Percentiles rank a stretch among this genome's conserved stretches.
Evolutionary conservation across 164 flowering plant species (phyloP).

Genomic region (Vitis amurensis): DNA sequence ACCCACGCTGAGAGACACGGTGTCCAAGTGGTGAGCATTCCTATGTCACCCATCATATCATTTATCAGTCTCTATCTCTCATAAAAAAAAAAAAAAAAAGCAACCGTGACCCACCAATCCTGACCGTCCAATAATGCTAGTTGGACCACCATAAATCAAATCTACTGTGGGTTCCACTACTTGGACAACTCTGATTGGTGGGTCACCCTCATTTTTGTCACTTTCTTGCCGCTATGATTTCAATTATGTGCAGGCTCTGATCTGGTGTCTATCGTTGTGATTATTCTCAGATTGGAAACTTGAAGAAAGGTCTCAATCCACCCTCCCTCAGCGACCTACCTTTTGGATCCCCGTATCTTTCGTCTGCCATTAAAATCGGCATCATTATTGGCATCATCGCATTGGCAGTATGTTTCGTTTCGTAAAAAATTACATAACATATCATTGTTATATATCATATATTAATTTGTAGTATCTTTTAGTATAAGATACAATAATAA

Average conservation of each 20-base stretch:
- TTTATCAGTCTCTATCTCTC: not conserved
- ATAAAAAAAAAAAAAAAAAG: not conserved
- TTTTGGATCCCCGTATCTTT: constrained; percentile 44
- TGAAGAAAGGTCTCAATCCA: constrained; percentile 77
- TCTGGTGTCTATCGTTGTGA: not conserved
- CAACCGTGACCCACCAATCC: constrained; percentile 4
- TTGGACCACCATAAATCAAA: constrained; percentile 3
- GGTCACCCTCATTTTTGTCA: not conserved
- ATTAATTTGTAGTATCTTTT: not conserved
- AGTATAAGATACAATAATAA: too few species aligned
- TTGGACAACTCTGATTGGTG: constrained; percentile 8
- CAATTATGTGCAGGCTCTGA: not conserved
- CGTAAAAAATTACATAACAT: too few species aligned
- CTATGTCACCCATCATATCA: not conserved
- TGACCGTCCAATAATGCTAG: not conserved
- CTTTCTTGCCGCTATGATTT: not conserved
- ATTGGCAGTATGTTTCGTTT: constrained; percentile 54
- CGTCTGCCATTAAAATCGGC: constrained; percentile 63
- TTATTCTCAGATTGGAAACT: constrained; percentile 57
- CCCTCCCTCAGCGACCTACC: constrained; percentile 53
- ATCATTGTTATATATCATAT: not conserved
- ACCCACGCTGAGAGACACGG: constrained; percentile 54
- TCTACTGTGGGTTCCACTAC: not conserved
- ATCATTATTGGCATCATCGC: constrained; percentile 70
- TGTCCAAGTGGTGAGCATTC: constrained; percentile 42